A percentile compares a stretch with the other conserved stretches of the same genome.
Conservation (phyloP, 2,329 filamentous ascomycete genomes). For the Leptographium wingfieldii region DNA sequence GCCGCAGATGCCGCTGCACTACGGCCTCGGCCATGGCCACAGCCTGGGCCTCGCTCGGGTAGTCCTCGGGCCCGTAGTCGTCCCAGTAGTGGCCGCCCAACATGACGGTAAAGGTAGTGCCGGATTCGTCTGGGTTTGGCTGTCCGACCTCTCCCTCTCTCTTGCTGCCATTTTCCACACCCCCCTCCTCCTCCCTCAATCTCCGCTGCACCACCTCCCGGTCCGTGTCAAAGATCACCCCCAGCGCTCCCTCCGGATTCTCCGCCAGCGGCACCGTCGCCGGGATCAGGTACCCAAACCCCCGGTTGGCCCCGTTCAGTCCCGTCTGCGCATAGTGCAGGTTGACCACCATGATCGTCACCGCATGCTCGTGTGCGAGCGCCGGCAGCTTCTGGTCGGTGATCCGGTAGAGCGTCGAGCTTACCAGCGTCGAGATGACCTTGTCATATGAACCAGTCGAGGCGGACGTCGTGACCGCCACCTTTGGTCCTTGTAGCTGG, state of each 20-base stretch:
- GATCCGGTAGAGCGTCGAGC: constrained; percentile 24
- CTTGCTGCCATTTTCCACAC: neutral
- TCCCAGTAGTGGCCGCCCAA: constrained; percentile 90
- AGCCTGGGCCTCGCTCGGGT: constrained; percentile 54
- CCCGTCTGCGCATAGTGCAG: constrained; percentile 61
- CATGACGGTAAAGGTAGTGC: constrained; percentile 89
- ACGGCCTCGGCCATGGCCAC: constrained; percentile 56
- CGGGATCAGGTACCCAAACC: constrained; percentile 89
- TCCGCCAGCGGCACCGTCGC: constrained; percentile 31
- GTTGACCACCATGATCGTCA: constrained; percentile 87
- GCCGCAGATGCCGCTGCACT: constrained; percentile 57
- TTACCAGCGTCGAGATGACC: constrained; percentile 52
- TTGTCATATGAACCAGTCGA: constrained; percentile 31
- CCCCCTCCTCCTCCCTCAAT: neutral
- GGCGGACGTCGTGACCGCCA: constrained; percentile 4
- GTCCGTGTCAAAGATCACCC: constrained; percentile 84
- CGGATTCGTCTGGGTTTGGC: constrained; percentile 20
- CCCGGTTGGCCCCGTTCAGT: constrained; percentile 48
- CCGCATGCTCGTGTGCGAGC: constrained; percentile 45
- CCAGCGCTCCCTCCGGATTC: constrained; percentile 39
- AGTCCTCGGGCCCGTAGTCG: constrained; percentile 26
- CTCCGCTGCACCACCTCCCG: constrained; percentile 22
- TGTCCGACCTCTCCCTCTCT: neutral
- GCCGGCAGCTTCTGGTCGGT: constrained; percentile 28
- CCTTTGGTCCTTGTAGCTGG: neutral